Conservation (phyloP, 352 stramenopile species). For the Pythium aristosporum region DNA sequence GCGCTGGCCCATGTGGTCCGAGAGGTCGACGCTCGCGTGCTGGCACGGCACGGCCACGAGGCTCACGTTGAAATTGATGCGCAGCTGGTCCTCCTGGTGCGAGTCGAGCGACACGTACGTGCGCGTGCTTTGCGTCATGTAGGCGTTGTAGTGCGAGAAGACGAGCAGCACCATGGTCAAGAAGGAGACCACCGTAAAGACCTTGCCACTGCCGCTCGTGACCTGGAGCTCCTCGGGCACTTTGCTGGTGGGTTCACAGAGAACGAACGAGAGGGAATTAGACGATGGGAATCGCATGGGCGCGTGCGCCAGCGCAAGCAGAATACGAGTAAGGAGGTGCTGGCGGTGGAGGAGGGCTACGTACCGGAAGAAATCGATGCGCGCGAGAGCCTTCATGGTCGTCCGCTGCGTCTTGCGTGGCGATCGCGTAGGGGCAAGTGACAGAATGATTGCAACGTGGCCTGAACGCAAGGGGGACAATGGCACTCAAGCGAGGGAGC, state of each 20-base stretch:
- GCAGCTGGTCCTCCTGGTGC: slow-evolving; percentile 78
- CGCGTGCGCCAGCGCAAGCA: slow-evolving; percentile 8
- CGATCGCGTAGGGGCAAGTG: background rate
- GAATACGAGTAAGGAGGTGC: background rate
- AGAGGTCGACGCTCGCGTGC: slow-evolving; percentile 72
- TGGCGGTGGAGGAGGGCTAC: slow-evolving; percentile 2
- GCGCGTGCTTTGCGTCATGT: slow-evolving; percentile 39
- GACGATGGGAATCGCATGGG: slow-evolving; percentile 12
- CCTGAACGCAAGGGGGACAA: background rate
- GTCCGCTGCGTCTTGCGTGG: background rate
- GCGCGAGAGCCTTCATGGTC: slow-evolving; percentile 24
- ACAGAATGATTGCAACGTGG: background rate
- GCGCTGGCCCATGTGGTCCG: slow-evolving; percentile 75
- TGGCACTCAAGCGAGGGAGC: slow-evolving; percentile 9
- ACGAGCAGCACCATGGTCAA: slow-evolving; percentile 52
- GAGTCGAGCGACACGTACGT: slow-evolving; percentile 68
- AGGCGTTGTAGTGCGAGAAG: slow-evolving; percentile 58
- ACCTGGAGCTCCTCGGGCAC: slow-evolving; percentile 77
- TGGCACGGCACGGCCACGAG: slow-evolving; percentile 69
- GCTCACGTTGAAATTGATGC: slow-evolving; percentile 87
- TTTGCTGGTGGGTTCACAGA: slow-evolving; percentile 35
- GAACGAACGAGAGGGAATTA: background rate
- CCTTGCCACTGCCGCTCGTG: slow-evolving; percentile 48
- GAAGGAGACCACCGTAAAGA: slow-evolving; percentile 74
- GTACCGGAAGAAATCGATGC: slow-evolving; percentile 69